Base-by-base conservation (phyloP, 371 early-diverging fungal genomes). In the Fennellomyces sp. region DNA sequence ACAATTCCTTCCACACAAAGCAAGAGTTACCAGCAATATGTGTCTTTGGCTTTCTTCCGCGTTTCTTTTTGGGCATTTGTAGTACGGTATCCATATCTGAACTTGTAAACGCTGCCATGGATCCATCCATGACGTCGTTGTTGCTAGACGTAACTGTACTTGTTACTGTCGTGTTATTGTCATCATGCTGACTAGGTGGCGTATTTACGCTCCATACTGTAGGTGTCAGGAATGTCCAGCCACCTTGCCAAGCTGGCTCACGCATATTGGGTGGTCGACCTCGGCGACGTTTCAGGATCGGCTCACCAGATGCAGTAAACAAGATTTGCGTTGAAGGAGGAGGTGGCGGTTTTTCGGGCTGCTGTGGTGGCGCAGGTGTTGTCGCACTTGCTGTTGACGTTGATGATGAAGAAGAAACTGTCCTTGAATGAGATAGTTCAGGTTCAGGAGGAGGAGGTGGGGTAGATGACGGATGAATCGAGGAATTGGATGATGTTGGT, bases 21-120 rank as follows among this genome's bases (percentile, higher is more conserved):
- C 81, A 80, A 17, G 81, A 76, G 54, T 80, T 74, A 12, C 81
- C 81, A 23, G 60, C 72, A 31, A 77, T 68, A 45, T 75, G 81
- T 0, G 69, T 73, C 35, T 80, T 80, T 19, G 81, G 74, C 42
- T 80, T 80, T 17, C 81, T 52, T 3, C 81, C 81, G 39, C 81
- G 61, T 48, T 77, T 80, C 50, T 75, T 75, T 27, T 66, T 72
- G 5, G 80, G 76, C 68, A 72, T 72, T 25, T 63, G 70, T 26
- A 76, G 47, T 0, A 73, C 67, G 38, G 65, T 65, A 36, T 79
- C 74, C 70, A 75, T 69, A 38, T 55, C 66, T 3, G 72, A 66
- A 51, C 72, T 75, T 11, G 80, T 75, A 15, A 76, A 75, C 2
- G 76, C 76, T 13, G 76, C 70, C 68, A 73, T 70, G 8, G 66